Conservation (phyloP, 495 filamentous ascomycete genomes). For the Amniculicola lignicola region DNA sequence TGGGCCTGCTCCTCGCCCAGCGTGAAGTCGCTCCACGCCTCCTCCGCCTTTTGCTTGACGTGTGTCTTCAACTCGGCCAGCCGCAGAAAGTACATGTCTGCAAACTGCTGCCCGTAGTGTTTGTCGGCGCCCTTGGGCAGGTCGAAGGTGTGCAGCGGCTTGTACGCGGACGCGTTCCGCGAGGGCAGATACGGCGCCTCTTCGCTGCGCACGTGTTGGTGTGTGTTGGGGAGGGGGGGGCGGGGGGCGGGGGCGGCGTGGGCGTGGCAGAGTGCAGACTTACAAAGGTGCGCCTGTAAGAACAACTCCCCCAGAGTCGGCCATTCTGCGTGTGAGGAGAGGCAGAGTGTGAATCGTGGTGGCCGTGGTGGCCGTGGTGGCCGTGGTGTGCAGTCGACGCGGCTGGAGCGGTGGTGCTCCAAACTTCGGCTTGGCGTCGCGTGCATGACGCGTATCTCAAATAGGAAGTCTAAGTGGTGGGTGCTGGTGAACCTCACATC, state of each 20-base stretch:
- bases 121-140: slow-evolving; percentile 65
- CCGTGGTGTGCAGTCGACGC: not conserved
- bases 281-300: slow-evolving; percentile 23
- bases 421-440: too few relatives aligned
- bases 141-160: slow-evolving; percentile 67
- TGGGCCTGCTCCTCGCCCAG: slow-evolving; percentile 73
- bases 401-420: not conserved
- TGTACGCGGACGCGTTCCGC: slow-evolving; percentile 63
- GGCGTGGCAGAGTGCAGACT: not conserved
- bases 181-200: slow-evolving; percentile 30
- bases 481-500: not conserved
- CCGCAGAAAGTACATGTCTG: slow-evolving; percentile 93
- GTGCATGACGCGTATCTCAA: not conserved
- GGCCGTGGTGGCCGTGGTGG: not conserved
- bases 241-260: too few relatives aligned
- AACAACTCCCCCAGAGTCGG: slow-evolving; percentile 1
- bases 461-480: slow-evolving; percentile 2
- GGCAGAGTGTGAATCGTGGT: not conserved
- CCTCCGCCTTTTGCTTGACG: slow-evolving; percentile 67
- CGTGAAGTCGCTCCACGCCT: slow-evolving; percentile 71
- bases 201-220: slow-evolving; percentile 14
- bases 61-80: slow-evolving; percentile 81
- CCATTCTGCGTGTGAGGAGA: not conserved
- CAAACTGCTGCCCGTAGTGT: slow-evolving; percentile 92
- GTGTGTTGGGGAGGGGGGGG: too few relatives aligned